These are phyloP conservation scores for Leccinum imitatum DNA, from an alignment of 768 basidiomycete genomes.

Conservation along the genomic window DNA sequence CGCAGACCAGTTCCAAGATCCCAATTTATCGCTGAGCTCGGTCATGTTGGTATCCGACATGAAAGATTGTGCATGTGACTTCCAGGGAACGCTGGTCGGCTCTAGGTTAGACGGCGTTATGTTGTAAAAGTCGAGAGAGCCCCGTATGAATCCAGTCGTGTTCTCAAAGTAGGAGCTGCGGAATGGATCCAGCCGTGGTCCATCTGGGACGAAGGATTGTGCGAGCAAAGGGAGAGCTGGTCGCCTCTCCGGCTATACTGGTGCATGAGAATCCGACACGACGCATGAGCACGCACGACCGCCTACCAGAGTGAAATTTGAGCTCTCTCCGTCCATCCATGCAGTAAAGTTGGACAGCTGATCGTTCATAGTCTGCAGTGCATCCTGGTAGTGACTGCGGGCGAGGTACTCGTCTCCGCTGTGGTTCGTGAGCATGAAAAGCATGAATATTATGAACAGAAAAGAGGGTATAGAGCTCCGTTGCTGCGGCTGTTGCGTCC, in stretches of 20 bases:
- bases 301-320: constrained; percentile 67
- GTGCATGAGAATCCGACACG: constrained; percentile 2
- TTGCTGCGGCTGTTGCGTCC: constrained; percentile 35
- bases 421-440: constrained; percentile 79
- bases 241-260: constrained; percentile 48
- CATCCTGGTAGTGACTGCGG: constrained; percentile 64
- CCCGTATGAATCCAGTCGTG: constrained; percentile 77
- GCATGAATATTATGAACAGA: constrained; percentile 68
- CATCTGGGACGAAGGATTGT: constrained; percentile 46
- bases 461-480: constrained; percentile 71
- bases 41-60: constrained; percentile 53
- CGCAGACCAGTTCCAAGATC: constrained; percentile 70
- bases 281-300: neutral
- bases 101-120: constrained; percentile 51
- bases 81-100: constrained; percentile 45
- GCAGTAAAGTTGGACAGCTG: constrained; percentile 73
- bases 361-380: constrained; percentile 54
- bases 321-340: constrained; percentile 67
- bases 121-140: constrained; percentile 60
- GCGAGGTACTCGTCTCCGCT: constrained; percentile 65
- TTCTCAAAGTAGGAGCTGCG: constrained; percentile 67
- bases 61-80: constrained; percentile 45
- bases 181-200: constrained; percentile 43
- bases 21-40: constrained; percentile 44
- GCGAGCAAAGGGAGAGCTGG: constrained; percentile 46